Conservation (phyloP, 176 grass and related monocot genomes). For the Thalia dealbata region DNA sequence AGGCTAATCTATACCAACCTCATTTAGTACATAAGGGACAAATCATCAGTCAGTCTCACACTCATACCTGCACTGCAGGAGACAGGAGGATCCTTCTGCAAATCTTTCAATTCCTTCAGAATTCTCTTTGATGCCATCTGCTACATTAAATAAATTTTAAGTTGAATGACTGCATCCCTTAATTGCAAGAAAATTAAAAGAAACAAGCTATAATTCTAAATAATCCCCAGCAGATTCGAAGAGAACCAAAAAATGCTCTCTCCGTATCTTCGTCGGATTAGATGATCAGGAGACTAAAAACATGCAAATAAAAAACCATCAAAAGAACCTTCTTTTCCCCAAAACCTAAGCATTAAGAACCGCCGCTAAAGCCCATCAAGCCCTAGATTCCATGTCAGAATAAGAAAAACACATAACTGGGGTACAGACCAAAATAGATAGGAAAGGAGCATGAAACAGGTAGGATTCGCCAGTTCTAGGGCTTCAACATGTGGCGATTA, state of each 20-base stretch:
- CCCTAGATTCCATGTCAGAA: neutral
- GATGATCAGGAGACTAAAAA: neutral
- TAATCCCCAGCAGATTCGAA: no score
- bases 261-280: neutral
- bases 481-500: no score
- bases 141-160: neutral
- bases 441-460: neutral
- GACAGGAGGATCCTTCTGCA: conserved; percentile 6
- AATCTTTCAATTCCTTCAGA: conserved; percentile 6
- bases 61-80: conserved; percentile 7
- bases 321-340: neutral
- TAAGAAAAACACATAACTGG: neutral
- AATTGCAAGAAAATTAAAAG: no score
- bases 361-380: neutral
- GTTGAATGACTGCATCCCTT: neutral
- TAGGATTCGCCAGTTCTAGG: neutral
- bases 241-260: no score
- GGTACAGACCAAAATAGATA: neutral
- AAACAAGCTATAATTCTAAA: no score
- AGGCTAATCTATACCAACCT: no score
- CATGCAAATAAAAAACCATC: neutral
- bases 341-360: neutral
- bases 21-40: neutral
- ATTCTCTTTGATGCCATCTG: conserved; percentile 1
- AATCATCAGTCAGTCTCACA: neutral